A percentile compares a stretch with the other conserved stretches of the same genome.
phyloP scores from a whole-genome alignment of 2,329 filamentous ascomycete species.

The Akanthomyces uredinophilus region DNA sequence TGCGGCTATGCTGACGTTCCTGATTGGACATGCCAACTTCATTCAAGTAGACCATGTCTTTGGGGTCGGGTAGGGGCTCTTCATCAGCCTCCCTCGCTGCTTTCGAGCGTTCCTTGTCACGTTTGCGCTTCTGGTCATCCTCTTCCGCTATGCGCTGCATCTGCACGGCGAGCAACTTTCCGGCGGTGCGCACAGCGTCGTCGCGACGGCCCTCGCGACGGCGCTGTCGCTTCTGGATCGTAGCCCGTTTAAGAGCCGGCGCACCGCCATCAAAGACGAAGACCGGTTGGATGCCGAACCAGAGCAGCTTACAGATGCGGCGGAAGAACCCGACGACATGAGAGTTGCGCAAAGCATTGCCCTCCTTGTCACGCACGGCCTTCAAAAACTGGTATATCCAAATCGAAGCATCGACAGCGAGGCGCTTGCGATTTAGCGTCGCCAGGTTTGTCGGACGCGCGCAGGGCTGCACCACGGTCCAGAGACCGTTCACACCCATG shows the following conservation, averaged over 20 bases:
- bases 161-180: slow-evolving; percentile 86
- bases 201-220: slow-evolving; percentile 84
- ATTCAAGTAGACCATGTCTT: slow-evolving; percentile 81
- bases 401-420: slow-evolving; percentile 96
- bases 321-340: slow-evolving; percentile 98
- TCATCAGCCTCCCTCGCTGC: slow-evolving; percentile 44
- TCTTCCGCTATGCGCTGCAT: slow-evolving; percentile 89
- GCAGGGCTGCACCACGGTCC: slow-evolving; percentile 92
- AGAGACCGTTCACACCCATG: slow-evolving; percentile 98
- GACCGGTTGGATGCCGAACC: slow-evolving; percentile 92
- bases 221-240: slow-evolving; percentile 71
- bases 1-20: slow-evolving; percentile 68
- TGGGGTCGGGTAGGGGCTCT: slow-evolving; percentile 61
- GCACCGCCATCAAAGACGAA: slow-evolving; percentile 98
- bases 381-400: slow-evolving; percentile 99
- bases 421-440: slow-evolving; percentile 90
- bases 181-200: slow-evolving; percentile 87
- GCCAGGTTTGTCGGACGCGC: slow-evolving; percentile 94
- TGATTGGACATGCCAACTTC: slow-evolving; percentile 75
- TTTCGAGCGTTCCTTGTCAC: slow-evolving; percentile 39
- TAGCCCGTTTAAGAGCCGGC: slow-evolving; percentile 83
- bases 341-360: slow-evolving; percentile 90
- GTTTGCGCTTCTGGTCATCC: slow-evolving; percentile 62
- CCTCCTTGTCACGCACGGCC: slow-evolving; percentile 96
- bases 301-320: slow-evolving; percentile 94